phyloP scores from a whole-genome alignment of 2,329 filamentous ascomycete species.

The Penicillium sumatraense region DNA sequence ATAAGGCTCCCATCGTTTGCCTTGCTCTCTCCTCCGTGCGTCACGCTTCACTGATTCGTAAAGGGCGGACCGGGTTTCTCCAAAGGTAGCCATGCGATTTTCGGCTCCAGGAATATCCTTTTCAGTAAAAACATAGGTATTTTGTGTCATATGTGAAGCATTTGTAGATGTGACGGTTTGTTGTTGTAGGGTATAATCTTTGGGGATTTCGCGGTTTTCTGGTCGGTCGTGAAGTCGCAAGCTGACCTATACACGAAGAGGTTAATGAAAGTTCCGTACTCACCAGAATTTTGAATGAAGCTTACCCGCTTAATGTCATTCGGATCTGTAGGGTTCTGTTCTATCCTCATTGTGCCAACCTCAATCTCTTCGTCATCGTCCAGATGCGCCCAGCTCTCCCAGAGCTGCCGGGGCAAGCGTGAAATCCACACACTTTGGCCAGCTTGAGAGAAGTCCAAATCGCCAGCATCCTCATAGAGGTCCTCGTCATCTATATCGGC shows the following conservation, averaged over 20 bases:
- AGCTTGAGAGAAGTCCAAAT: slow-evolving; percentile 61
- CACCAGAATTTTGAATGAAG: not conserved
- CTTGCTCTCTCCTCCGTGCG: slow-evolving; percentile 51
- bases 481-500: slow-evolving; percentile 63
- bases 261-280: slow-evolving; percentile 13
- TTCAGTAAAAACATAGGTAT: slow-evolving; percentile 92
- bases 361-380: slow-evolving; percentile 82
- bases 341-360: slow-evolving; percentile 72
- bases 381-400: slow-evolving; percentile 76
- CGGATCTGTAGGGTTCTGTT: slow-evolving; percentile 60
- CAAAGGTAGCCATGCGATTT: slow-evolving; percentile 48
- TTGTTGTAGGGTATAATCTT: slow-evolving; percentile 82
- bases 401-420: slow-evolving; percentile 77
- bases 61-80: slow-evolving; percentile 50
- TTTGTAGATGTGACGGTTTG: slow-evolving; percentile 57
- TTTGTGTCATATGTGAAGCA: slow-evolving; percentile 61
- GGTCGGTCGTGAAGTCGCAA: slow-evolving; percentile 70
- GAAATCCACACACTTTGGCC: slow-evolving; percentile 68
- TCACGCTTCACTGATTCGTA: slow-evolving; percentile 53
- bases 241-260: slow-evolving; percentile 60
- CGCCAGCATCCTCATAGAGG: slow-evolving; percentile 70
- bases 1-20: slow-evolving; percentile 64
- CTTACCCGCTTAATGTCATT: slow-evolving; percentile 55
- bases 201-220: slow-evolving; percentile 76
- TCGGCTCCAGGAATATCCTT: slow-evolving; percentile 83